Percentiles rank a stretch among this genome's conserved stretches.
Evolutionary conservation across 148 eudicot genomes (phyloP).

Genomic region (Camellia japonica): DNA sequence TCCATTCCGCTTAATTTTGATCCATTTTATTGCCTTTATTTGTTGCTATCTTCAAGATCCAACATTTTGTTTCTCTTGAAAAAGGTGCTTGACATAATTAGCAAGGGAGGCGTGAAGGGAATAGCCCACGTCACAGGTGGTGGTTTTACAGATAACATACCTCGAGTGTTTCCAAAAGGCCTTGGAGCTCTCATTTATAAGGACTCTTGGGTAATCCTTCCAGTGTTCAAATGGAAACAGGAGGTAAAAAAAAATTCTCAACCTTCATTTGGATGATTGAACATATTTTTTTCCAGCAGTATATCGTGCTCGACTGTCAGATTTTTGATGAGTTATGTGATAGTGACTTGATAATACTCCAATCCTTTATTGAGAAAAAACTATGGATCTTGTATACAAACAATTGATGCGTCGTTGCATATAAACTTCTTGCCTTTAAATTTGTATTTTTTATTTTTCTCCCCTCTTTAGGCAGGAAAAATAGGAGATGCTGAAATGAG

Average conservation of each 20-base stretch:
- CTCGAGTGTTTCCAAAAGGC: slow-evolving; percentile 85
- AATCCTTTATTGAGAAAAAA: neutral
- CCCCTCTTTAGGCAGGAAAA: slow-evolving; percentile 55
- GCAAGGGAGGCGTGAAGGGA: slow-evolving; percentile 91
- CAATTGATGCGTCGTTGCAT: neutral
- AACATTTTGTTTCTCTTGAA: slow-evolving; percentile 8
- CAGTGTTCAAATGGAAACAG: slow-evolving; percentile 94
- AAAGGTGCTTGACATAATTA: slow-evolving; percentile 83
- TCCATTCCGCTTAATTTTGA: neutral
- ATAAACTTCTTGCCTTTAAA: neutral
- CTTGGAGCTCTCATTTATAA: slow-evolving; percentile 71
- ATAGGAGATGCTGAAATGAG: slow-evolving; percentile 83
- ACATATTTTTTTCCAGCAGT: neutral
- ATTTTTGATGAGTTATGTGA: neutral
- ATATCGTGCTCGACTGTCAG: too few species aligned
- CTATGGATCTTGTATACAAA: neutral
- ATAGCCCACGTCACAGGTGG: slow-evolving; percentile 97
- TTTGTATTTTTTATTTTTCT: neutral
- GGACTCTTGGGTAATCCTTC: slow-evolving; percentile 77
- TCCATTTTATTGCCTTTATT: neutral
- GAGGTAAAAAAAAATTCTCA: slow-evolving; percentile 43
- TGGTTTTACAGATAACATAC: slow-evolving; percentile 95
- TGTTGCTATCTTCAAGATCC: neutral
- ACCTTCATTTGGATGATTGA: neutral
- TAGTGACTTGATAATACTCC: neutral